phyloP scores from a whole-genome alignment of 768 basidiomycete genomes.

The Cubamyces sp. region DNA sequence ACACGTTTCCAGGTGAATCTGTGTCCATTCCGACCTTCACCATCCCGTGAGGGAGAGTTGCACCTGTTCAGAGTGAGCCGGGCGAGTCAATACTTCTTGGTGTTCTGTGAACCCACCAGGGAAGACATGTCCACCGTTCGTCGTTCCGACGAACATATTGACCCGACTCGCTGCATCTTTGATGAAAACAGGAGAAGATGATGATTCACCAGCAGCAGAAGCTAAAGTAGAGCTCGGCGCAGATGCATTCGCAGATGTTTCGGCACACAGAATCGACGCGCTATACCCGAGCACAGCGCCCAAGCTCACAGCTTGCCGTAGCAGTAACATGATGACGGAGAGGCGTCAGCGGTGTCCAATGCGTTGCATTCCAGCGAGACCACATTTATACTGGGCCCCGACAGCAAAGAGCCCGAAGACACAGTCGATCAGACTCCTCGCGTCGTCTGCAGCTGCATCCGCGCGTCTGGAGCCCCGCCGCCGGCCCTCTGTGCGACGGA shows the following conservation, averaged over 20 bases:
- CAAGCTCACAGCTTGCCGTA: background rate
- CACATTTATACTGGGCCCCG: constrained; percentile 1
- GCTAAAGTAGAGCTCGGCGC: background rate
- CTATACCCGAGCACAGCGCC: background rate
- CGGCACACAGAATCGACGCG: background rate
- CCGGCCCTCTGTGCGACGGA: background rate
- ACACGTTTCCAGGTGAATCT: constrained; percentile 49
- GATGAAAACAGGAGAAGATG: constrained; percentile 11
- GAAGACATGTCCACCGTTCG: constrained; percentile 67
- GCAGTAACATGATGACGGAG: background rate
- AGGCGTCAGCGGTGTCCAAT: background rate
- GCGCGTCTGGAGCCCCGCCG: background rate
- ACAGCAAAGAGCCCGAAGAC: background rate
- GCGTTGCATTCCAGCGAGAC: background rate
- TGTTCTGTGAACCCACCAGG: constrained; percentile 47
- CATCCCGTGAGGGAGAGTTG: constrained; percentile 70
- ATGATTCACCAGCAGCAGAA: background rate
- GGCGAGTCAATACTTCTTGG: too few species aligned
- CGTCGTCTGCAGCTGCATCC: background rate
- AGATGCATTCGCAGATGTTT: background rate
- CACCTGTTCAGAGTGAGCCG: constrained; percentile 42
- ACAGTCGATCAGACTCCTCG: background rate
- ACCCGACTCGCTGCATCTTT: constrained; percentile 41
- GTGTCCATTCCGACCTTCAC: constrained; percentile 70
- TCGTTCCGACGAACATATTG: constrained; percentile 66